Percentiles rank a stretch among this genome's conserved stretches.
These are phyloP conservation scores for Echites panduratus DNA, from an alignment of 257 asterid species.

Conservation along the genomic window DNA sequence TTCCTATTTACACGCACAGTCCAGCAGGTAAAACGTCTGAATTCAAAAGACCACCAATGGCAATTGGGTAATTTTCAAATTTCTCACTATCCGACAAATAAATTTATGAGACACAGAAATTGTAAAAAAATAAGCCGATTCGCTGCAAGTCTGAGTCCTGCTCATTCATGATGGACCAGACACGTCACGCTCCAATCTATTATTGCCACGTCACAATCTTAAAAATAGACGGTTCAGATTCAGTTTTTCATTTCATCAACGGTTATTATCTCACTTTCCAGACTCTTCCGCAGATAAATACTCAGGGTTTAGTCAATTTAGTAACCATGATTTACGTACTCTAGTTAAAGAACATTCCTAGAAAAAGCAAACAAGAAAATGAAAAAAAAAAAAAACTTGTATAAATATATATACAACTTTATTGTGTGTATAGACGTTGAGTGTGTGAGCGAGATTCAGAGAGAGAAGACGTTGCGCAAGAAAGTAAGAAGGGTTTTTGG, in stretches of 20 bases:
- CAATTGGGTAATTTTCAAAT: constrained; percentile 13
- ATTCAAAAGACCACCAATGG: neutral
- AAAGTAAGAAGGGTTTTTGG: constrained; percentile 21
- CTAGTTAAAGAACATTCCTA: constrained; percentile 9
- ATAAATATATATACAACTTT: constrained; percentile 17
- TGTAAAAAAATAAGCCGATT: constrained; percentile 24
- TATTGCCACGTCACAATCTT: constrained; percentile 35
- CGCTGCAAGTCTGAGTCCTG: constrained; percentile 20
- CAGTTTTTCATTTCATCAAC: neutral
- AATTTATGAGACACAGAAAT: constrained; percentile 8
- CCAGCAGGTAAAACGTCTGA: too few relatives aligned
- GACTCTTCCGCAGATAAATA: constrained; percentile 33
- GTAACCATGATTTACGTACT: constrained; percentile 29
- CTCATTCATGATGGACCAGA: constrained; percentile 17
- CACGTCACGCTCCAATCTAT: constrained; percentile 48
- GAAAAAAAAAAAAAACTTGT: neutral
- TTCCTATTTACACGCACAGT: too few relatives aligned
- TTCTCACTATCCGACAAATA: neutral
- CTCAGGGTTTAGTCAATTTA: constrained; percentile 17
- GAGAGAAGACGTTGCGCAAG: constrained; percentile 12
- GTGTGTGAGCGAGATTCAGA: constrained; percentile 13
- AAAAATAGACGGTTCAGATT: neutral
- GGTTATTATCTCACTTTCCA: constrained; percentile 31
- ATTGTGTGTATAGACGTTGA: constrained; percentile 12
- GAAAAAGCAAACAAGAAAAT: neutral